These are phyloP conservation scores for Akebia trifoliata DNA, from an alignment of 164 flowering plant genomes.

Conservation along the genomic window DNA sequence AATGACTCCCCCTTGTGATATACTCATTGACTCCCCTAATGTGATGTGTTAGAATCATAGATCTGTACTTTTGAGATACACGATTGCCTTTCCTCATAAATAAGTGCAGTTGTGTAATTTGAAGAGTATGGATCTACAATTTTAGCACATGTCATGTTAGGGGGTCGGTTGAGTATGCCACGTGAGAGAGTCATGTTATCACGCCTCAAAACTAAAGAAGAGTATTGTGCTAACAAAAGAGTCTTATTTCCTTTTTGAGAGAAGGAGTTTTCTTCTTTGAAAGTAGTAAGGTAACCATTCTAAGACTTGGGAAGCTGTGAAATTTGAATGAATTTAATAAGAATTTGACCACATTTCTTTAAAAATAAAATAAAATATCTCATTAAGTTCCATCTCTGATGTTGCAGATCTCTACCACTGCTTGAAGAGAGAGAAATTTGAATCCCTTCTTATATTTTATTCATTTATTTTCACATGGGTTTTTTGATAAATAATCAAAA, in stretches of 20 bases:
- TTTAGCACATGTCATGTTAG: no score
- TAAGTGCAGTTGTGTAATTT: no score
- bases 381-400: constrained; percentile 6
- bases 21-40: no score
- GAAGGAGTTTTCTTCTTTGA: not conserved
- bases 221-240: no score
- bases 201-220: no score
- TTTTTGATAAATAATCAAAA: not conserved
- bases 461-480: not conserved
- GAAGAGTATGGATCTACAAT: no score
- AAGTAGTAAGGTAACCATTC: constrained; percentile 14
- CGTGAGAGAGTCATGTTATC: no score
- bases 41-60: no score
- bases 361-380: not conserved
- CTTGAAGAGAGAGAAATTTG: not conserved
- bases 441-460: not conserved
- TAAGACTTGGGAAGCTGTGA: constrained; percentile 9
- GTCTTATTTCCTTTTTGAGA: not conserved
- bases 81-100: no score
- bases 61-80: no score
- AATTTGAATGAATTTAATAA: constrained; percentile 13
- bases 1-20: no score
- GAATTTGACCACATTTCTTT: constrained; percentile 13
- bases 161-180: no score
- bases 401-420: not conserved